Conservation (phyloP, 371 early-diverging fungal genomes). For the Capniomyces stellatus region DNA sequence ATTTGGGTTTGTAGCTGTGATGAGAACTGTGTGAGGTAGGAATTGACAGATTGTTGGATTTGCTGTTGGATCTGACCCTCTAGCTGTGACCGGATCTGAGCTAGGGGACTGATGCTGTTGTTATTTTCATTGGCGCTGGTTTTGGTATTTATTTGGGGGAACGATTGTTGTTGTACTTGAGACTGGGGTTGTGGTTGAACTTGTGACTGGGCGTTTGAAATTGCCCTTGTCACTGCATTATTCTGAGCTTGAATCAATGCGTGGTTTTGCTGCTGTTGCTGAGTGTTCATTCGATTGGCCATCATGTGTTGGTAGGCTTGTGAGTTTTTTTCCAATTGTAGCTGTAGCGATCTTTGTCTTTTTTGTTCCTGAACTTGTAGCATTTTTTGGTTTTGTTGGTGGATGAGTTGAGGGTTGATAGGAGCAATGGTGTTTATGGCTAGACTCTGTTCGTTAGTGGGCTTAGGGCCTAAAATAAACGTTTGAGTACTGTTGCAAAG, state of each 20-base stretch:
- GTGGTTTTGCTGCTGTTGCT: background rate
- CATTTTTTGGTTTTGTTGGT: background rate
- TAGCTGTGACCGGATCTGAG: background rate
- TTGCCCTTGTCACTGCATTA: background rate
- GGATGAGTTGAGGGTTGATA: background rate
- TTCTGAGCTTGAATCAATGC: background rate
- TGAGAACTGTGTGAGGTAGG: background rate
- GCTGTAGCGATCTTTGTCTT: background rate
- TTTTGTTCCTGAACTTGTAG: background rate
- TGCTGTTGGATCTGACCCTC: background rate
- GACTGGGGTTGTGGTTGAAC: background rate
- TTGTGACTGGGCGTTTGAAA: background rate
- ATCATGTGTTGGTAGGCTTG: too few relatives aligned
- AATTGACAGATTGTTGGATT: background rate
- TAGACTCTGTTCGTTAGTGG: too few relatives aligned
- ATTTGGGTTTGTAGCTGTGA: background rate
- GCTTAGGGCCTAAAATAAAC: too few relatives aligned
- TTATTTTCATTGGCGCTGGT: too few relatives aligned
- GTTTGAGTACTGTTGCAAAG: too few relatives aligned
- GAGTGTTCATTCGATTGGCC: background rate
- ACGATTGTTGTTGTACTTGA: background rate
- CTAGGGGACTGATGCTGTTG: background rate
- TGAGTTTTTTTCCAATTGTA: background rate
- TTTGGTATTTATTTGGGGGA: background rate
- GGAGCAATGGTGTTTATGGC: too few relatives aligned